A percentile compares a stretch with the other conserved stretches of the same genome.
These are phyloP conservation scores for Zanthoxylum bungeanum DNA, from an alignment of 345 rosid species.

Conservation along the genomic window DNA sequence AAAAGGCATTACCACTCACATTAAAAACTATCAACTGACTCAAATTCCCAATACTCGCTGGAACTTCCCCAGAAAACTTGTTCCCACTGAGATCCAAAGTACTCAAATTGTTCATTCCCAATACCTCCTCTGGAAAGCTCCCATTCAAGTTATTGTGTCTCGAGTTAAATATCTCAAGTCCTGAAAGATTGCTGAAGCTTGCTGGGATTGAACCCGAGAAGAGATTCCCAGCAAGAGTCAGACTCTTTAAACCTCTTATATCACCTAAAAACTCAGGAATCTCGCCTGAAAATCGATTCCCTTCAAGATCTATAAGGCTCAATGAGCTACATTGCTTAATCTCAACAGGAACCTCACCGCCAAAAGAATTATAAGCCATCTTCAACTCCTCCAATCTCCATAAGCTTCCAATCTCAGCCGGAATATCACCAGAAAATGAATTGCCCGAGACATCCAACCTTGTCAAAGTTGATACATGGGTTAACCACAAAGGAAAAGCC, in stretches of 20 bases:
- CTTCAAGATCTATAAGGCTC: constrained; percentile 60
- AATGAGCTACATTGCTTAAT: constrained; percentile 63
- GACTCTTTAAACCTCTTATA: constrained; percentile 49
- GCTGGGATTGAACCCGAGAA: constrained; percentile 69
- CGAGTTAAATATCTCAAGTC: constrained; percentile 52
- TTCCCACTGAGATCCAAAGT: constrained; percentile 69
- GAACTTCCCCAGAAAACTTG: constrained; percentile 52
- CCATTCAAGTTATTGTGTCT: constrained; percentile 59
- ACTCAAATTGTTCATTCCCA: constrained; percentile 54
- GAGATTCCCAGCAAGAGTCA: constrained; percentile 60
- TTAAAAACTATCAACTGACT: constrained; percentile 44
- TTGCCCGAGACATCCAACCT: constrained; percentile 71
- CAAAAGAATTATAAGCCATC: constrained; percentile 67
- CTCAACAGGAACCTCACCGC: constrained; percentile 55
- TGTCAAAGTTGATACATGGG: constrained; percentile 36
- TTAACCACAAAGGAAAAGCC: constrained; percentile 66
- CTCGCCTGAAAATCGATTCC: constrained; percentile 57
- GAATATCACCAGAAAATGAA: constrained; percentile 60
- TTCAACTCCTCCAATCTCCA: constrained; percentile 53
- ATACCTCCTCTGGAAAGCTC: constrained; percentile 56
- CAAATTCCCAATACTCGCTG: constrained; percentile 51
- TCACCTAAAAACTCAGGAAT: constrained; percentile 64
- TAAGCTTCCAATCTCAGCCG: constrained; percentile 55
- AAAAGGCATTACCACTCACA: constrained; percentile 53
- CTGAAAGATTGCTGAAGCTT: constrained; percentile 41